These are phyloP conservation scores for Quercus ilex DNA, from an alignment of 306 rosid genomes.

Conservation along the genomic window DNA sequence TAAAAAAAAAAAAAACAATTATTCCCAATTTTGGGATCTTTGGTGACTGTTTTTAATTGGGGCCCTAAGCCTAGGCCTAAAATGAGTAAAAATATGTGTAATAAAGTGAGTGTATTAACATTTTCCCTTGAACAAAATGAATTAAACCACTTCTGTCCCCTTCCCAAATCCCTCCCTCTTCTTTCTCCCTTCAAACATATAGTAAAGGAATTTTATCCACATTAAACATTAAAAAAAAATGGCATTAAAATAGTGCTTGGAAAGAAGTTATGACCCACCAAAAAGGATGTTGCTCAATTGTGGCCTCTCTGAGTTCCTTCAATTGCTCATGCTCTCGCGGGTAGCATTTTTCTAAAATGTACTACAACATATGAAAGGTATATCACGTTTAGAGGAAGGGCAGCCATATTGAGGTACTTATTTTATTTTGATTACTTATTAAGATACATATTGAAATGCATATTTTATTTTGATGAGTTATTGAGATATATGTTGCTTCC, in stretches of 20 bases:
- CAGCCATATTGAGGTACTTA: background rate
- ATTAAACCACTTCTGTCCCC: constrained; percentile 51
- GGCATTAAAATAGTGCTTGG: too few relatives aligned
- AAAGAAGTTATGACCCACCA: too few relatives aligned
- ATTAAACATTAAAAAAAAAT: too few relatives aligned
- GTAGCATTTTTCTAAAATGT: constrained; percentile 43
- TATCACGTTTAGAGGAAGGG: background rate
- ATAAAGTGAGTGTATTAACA: background rate
- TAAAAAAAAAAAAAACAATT: too few relatives aligned
- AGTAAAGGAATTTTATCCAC: too few relatives aligned
- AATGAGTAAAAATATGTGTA: too few relatives aligned
- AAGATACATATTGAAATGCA: background rate
- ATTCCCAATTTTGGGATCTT: too few relatives aligned
- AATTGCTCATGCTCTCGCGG: constrained; percentile 11
- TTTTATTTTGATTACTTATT: background rate
- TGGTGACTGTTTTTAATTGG: too few relatives aligned
- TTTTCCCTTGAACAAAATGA: background rate
- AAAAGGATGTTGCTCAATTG: too few relatives aligned
- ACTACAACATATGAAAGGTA: constrained; percentile 15
- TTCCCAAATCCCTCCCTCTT: background rate
- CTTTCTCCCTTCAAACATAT: too few relatives aligned
- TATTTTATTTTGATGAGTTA: background rate
- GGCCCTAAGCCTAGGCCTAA: too few relatives aligned
- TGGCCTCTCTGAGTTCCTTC: too few relatives aligned
- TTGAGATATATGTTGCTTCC: background rate